Evolutionary conservation across 2,329 filamentous ascomycete species (phyloP), one percentile per base, ranked within the genome.

Genomic region (Ascochyta lentis): DNA sequence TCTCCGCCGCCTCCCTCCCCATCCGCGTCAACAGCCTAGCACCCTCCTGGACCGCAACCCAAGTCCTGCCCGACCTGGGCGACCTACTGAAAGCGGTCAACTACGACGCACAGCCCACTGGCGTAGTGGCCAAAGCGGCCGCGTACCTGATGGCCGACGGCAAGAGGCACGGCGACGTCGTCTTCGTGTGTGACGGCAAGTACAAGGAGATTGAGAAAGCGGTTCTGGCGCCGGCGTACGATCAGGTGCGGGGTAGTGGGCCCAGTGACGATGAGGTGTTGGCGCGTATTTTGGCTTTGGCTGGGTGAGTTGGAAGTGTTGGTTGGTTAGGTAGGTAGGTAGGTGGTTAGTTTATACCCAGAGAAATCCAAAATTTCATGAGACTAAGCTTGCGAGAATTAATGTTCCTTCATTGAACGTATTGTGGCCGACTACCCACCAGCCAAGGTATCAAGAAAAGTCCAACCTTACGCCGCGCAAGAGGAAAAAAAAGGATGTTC

Each of bases 11-110:
- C 10, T 57, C 66, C 16, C 56, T 82, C 1, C 79, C 81, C 1
- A 80, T 87, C 39, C 81, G 84, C 13, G 66, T 87, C 46, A 87
- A 87, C 72, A 79, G 77, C 6, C 71, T 87, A 19, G 79, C 81
- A 1, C 83, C 84, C 1, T 80, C 76, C 27, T 86, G 83, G 83
- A 86, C 84, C 0, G 71, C 76, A 3, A 83, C 81, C 15, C 77
- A 73, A 12, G 75, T 85, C 0, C 67, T 85, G 1, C 78, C 81
- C 0, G 60, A 80, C 16, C 70, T 83, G 58, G 70, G 73, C n/a
- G 61, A 61, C 9, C 68, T 79, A 6, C 75, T 77, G 0, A 71
- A 79, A 34, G 70, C 75, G 13, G 61, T 79, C 0, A 51, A 60
- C 12, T 44, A 59, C 16, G 42, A 54, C n/a, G 62, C 60, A 45